Conservation (phyloP, 2,329 filamentous ascomycete species). For the Lojkania enalia region DNA sequence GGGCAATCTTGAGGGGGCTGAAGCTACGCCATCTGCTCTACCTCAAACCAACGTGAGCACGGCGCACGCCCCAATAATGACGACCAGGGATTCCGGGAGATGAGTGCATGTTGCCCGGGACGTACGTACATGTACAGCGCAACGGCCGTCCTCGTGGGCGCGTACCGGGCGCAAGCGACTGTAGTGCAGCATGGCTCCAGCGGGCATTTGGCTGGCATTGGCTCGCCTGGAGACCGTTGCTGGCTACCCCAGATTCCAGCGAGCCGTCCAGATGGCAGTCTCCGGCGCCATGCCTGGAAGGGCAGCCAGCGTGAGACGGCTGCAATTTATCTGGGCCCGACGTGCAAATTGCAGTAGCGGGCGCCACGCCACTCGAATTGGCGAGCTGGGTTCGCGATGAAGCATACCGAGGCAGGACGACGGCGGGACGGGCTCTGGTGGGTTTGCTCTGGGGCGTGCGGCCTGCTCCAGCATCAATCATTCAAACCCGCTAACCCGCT, state of each 20-base stretch:
- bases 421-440: neutral
- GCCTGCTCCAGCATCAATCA: conserved; percentile 4
- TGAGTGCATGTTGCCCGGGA: conserved; percentile 11
- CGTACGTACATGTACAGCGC: conserved; percentile 3
- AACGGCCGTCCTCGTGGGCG: conserved; percentile 9
- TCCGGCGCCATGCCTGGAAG: conserved; percentile 19
- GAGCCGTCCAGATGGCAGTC: conserved; percentile 23
- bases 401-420: conserved; percentile 4
- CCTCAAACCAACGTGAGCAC: conserved; percentile 2
- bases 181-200: neutral
- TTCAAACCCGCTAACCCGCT: too few relatives aligned
- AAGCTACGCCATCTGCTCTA: neutral
- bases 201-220: conserved; percentile 18
- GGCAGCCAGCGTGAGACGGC: conserved; percentile 13
- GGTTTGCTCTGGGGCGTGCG: neutral
- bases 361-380: neutral
- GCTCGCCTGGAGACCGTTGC: conserved; percentile 23
- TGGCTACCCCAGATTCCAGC: conserved; percentile 38
- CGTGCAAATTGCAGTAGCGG: conserved; percentile 22
- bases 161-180: conserved; percentile 7
- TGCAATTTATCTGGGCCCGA: conserved; percentile 22
- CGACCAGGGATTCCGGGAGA: conserved; percentile 20
- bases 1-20: conserved; percentile 4
- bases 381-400: neutral
- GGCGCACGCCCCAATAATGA: neutral